phyloP scores from a whole-genome alignment of 768 basidiomycete genomes.

The Suillus clintonianus region DNA sequence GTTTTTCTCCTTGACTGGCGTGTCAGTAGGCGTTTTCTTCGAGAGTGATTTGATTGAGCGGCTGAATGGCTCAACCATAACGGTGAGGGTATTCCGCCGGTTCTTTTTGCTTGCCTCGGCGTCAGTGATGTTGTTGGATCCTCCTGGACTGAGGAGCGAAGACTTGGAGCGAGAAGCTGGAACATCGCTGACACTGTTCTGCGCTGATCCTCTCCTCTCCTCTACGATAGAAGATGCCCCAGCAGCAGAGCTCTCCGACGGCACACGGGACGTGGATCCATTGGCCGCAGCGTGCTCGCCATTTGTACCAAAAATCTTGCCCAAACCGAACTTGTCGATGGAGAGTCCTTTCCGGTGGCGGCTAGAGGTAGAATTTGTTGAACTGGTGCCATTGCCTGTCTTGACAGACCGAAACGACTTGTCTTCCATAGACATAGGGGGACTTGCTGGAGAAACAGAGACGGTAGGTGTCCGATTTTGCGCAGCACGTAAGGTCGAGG shows the following conservation, averaged over 20 bases:
- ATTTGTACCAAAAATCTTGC: constrained; percentile 66
- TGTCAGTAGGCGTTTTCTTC: constrained; percentile 35
- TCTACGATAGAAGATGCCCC: constrained; percentile 20
- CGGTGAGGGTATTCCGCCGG: constrained; percentile 80
- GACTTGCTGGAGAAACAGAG: constrained; percentile 44
- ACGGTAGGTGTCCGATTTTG: constrained; percentile 31
- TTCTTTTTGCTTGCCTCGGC: constrained; percentile 52
- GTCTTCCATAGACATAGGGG: constrained; percentile 36
- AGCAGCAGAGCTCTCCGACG: constrained; percentile 41
- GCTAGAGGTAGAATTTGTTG: constrained; percentile 43
- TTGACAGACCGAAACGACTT: constrained; percentile 30
- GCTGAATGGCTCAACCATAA: constrained; percentile 81
- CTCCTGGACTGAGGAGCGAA: constrained; percentile 38
- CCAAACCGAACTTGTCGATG: constrained; percentile 77
- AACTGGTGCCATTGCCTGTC: constrained; percentile 23
- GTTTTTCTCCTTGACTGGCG: constrained; percentile 48
- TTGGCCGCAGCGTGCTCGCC: constrained; percentile 34
- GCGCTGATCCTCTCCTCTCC: constrained; percentile 16
- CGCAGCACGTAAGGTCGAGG: constrained; percentile 28
- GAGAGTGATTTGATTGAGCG: constrained; percentile 42
- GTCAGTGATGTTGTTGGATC: constrained; percentile 18
- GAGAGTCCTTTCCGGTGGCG: constrained; percentile 72
- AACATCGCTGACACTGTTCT: constrained; percentile 18
- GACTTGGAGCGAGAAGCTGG: constrained; percentile 31
- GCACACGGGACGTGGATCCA: constrained; percentile 40